Evolutionary conservation across 352 stramenopile genomes (phyloP).

Genomic region (Phytophthora chlamydospora): DNA sequence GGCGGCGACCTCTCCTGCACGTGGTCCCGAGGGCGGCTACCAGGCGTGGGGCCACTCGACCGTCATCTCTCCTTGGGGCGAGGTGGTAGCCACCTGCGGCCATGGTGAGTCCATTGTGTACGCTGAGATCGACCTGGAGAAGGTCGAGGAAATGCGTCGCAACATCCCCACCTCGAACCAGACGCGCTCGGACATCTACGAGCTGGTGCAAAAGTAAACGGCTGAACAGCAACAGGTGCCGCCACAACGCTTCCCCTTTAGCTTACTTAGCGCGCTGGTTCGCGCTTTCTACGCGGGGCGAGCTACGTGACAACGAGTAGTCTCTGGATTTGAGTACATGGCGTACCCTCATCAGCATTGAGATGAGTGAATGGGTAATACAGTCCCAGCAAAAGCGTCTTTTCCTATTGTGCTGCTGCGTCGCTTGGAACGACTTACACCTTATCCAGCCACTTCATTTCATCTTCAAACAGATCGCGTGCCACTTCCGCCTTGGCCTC

Average conservation of each 20-base stretch:
- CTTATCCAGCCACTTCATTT: slow-evolving; percentile 81
- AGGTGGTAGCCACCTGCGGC: slow-evolving; percentile 95
- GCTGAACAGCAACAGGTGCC: slow-evolving; percentile 5
- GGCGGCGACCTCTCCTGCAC: slow-evolving; percentile 94
- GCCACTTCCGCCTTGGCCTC: slow-evolving; percentile 65
- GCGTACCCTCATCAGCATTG: slow-evolving; percentile 24
- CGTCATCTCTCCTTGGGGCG: slow-evolving; percentile 97
- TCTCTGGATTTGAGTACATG: slow-evolving; percentile 18
- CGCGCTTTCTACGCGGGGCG: slow-evolving; percentile 1
- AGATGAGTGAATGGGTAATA: slow-evolving; percentile 35
- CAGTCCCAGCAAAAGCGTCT: slow-evolving; percentile 24
- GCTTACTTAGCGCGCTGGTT: background rate
- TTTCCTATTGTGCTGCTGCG: slow-evolving; percentile 18
- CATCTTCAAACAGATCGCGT: slow-evolving; percentile 68
- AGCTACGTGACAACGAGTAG: background rate
- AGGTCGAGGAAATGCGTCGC: slow-evolving; percentile 94
- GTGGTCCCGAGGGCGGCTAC: slow-evolving; percentile 95
- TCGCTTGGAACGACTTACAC: slow-evolving; percentile 23
- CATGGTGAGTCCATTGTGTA: slow-evolving; percentile 94
- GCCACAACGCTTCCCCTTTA: slow-evolving; percentile 1
- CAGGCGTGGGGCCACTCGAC: slow-evolving; percentile 99
- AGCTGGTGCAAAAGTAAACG: slow-evolving; percentile 82
- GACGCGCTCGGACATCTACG: slow-evolving; percentile 96
- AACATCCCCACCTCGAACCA: slow-evolving; percentile 97
- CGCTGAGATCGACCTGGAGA: slow-evolving; percentile 95